Evolutionary conservation across 2,329 filamentous ascomycete species (phyloP).

Genomic region (Pezicula radicicola): DNA sequence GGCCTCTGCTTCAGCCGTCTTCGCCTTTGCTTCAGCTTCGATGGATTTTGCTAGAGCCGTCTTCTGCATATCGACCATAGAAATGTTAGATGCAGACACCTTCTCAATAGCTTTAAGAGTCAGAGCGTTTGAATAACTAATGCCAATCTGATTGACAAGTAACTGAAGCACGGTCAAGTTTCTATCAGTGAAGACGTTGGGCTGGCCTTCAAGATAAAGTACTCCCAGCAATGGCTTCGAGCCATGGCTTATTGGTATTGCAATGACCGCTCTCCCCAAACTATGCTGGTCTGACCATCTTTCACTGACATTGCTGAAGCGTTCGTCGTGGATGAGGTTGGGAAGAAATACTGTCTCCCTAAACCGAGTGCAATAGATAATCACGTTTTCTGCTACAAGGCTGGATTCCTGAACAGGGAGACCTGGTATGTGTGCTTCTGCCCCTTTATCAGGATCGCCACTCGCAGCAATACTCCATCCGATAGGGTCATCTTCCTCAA

Average conservation of each 20-base stretch:
- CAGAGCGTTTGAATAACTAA: slow-evolving; percentile 66
- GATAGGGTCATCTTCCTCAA: slow-evolving; percentile 58
- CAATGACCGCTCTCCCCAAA: slow-evolving; percentile 70
- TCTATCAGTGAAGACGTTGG: slow-evolving; percentile 74
- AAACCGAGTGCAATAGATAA: slow-evolving; percentile 75
- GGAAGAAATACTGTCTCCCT: slow-evolving; percentile 72
- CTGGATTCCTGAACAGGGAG: slow-evolving; percentile 63
- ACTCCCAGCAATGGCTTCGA: slow-evolving; percentile 68
- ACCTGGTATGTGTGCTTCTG: slow-evolving; percentile 63
- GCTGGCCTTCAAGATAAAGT: slow-evolving; percentile 72
- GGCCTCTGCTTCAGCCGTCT: slow-evolving; percentile 72
- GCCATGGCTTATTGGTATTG: slow-evolving; percentile 75
- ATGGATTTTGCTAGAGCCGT: slow-evolving; percentile 68
- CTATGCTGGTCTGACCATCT: slow-evolving; percentile 67
- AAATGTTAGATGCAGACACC: slow-evolving; percentile 73
- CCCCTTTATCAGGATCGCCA: slow-evolving; percentile 67
- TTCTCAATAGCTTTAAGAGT: slow-evolving; percentile 71
- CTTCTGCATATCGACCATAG: slow-evolving; percentile 77
- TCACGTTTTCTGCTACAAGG: slow-evolving; percentile 72
- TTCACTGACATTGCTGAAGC: slow-evolving; percentile 72
- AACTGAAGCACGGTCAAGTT: slow-evolving; percentile 65
- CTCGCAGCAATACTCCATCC: slow-evolving; percentile 72
- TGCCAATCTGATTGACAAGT: slow-evolving; percentile 75
- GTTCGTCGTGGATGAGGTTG: slow-evolving; percentile 71
- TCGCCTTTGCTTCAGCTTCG: slow-evolving; percentile 73